Evolutionary conservation across 2,329 filamentous ascomycete species (phyloP), one percentile per base, ranked within the genome.

Genomic region (Meredithiella fracta): DNA sequence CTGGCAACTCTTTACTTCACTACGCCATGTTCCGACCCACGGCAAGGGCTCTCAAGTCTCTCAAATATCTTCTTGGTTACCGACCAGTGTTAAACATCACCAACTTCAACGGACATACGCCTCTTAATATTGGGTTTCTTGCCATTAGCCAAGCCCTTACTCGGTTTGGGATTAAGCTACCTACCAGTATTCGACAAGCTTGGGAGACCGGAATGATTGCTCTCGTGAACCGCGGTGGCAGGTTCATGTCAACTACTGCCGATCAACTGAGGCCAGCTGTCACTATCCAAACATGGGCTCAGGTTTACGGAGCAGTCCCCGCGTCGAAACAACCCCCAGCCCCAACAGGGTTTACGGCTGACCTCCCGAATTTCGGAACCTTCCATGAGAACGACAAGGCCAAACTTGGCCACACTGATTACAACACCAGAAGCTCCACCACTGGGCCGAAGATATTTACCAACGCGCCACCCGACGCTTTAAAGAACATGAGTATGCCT

Each of bases 31-130:
- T 34, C 5, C 31, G 15, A 5, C 56, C 56, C 14, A 50, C n/a
- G 3, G 11, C 47, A 20, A 51, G 17, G 20, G 26, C 53, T 25
- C 20, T 40, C 11, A 11, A 52, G 8, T 44, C 54, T 7, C 17
- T 58, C 25, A 40, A 51, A 6, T 22, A 34, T 34, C 47, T 58
- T 15, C 47, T 58, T 11, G 29, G 38, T 26, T 29, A 31, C 25
- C 38, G 47, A 2, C 31, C 34, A 5, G 20, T 17, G 4, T 34
- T 44, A 25, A 54, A 55, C 29, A 37, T 25, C 15, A 38, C 8
- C 14, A 58, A 58, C 47, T 20, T 42, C 17, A 47, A 38, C 15
- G 56, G 56, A 11, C 37, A 54, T 23, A 58, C 47, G 26, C 44
- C 56, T 34, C 26, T 58, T 7, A 52, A 58, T n/a, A 55, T 51